Conservation (phyloP, 179 eudicot genomes). For the Amaranthus tricolor region DNA sequence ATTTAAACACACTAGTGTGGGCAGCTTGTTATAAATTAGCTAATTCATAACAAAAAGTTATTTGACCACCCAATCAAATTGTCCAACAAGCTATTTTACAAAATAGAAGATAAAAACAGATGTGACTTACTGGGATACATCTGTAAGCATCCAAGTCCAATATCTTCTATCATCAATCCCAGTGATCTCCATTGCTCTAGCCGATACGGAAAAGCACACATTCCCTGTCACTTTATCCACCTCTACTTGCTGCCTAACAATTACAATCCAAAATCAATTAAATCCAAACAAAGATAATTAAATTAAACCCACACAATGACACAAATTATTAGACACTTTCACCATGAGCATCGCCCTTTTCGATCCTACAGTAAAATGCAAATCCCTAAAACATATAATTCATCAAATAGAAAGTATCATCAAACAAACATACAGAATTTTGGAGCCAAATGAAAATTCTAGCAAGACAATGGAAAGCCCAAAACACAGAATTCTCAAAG, state of each 20-base stretch:
- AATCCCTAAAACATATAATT: neutral
- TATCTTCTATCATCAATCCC: slow-evolving; percentile 95
- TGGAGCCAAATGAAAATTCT: too few species aligned
- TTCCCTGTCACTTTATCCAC: slow-evolving; percentile 80
- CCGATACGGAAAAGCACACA: slow-evolving; percentile 75
- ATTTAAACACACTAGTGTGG: too few species aligned
- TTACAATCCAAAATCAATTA: slow-evolving; percentile 17
- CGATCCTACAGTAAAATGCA: neutral
- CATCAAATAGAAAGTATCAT: too few species aligned
- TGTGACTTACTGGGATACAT: slow-evolving; percentile 69
- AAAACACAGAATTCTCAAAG: neutral
- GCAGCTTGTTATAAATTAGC: too few species aligned
- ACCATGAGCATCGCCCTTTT: neutral
- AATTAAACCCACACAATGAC: neutral
- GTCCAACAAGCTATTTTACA: neutral
- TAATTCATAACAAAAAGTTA: too few species aligned
- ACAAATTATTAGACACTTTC: neutral
- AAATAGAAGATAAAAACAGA: neutral
- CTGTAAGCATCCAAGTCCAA: slow-evolving; percentile 93
- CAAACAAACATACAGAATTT: too few species aligned
- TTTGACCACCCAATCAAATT: neutral
- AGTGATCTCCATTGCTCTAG: slow-evolving; percentile 77
- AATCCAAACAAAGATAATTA: neutral
- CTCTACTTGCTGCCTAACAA: slow-evolving; percentile 71
- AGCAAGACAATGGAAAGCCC: too few species aligned